Percentiles rank a stretch among this genome's conserved stretches.
Evolutionary conservation across 2,329 filamentous ascomycete genomes (phyloP).

Genomic region (Alternaria panax): DNA sequence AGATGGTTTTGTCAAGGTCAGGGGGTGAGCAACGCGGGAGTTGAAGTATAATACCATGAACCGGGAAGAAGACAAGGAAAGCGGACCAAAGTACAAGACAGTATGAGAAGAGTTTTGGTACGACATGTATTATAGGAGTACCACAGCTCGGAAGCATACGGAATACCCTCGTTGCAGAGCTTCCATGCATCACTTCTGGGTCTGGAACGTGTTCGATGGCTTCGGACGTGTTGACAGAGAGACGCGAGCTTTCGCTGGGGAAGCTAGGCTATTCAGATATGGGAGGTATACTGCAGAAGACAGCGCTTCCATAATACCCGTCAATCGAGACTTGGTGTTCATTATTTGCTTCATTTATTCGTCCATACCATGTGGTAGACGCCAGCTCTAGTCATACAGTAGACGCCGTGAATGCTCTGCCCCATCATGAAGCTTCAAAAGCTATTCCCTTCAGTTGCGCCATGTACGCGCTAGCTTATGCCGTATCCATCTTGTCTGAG

Average conservation of each 20-base stretch:
- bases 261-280: not conserved
- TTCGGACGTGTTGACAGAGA: not conserved
- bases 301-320: not conserved
- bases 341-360: slow-evolving; percentile 26
- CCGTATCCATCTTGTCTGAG: slow-evolving; percentile 89
- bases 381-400: slow-evolving; percentile 33
- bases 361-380: slow-evolving; percentile 24
- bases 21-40: slow-evolving; percentile 31
- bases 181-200: not conserved
- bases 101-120: not conserved
- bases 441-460: slow-evolving; percentile 1
- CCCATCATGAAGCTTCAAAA: slow-evolving; percentile 17
- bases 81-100: not conserved
- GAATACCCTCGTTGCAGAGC: not conserved
- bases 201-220: not conserved
- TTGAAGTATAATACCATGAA: not conserved
- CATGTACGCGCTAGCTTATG: slow-evolving; percentile 57
- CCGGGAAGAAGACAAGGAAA: not conserved
- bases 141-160: not conserved
- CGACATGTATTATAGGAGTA: not conserved
- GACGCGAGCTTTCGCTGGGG: not conserved
- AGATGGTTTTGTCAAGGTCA: slow-evolving; percentile 74
- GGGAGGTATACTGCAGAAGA: not conserved
- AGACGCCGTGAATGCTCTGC: slow-evolving; percentile 42
- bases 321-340: slow-evolving; percentile 5